Evolutionary conservation across 2,329 filamentous ascomycete genomes (phyloP).

Genomic region (Tolypocladium inflatum): DNA sequence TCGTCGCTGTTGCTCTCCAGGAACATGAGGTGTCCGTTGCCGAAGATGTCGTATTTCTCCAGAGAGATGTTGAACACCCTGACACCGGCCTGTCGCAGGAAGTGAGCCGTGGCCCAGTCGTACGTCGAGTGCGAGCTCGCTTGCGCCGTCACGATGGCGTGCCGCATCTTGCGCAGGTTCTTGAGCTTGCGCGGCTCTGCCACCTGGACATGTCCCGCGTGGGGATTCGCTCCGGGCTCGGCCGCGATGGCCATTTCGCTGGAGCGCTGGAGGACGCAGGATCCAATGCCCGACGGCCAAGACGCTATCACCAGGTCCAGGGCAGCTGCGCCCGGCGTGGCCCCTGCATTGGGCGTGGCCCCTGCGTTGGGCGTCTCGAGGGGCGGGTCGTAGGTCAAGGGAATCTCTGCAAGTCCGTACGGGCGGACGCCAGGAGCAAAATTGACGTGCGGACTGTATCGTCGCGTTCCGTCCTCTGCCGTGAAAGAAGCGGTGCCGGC

Average conservation of each 20-base stretch:
- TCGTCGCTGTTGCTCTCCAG: slow-evolving; percentile 40
- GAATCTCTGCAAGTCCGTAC: slow-evolving; percentile 31
- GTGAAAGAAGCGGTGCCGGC: slow-evolving; percentile 20
- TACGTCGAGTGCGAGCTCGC: slow-evolving; percentile 44
- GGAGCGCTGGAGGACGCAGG: slow-evolving; percentile 12
- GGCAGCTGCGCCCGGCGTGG: not conserved
- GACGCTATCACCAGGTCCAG: not conserved
- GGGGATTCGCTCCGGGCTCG: not conserved
- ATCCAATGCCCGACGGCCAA: not conserved
- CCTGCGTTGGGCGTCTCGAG: not conserved
- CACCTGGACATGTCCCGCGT: not conserved
- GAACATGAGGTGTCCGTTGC: slow-evolving; percentile 48
- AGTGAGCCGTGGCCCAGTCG: slow-evolving; percentile 44
- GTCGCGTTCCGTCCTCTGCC: not conserved
- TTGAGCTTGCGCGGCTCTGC: slow-evolving; percentile 26
- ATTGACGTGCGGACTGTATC: slow-evolving; percentile 12
- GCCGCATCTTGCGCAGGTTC: slow-evolving; percentile 37
- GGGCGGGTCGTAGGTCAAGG: slow-evolving; percentile 31
- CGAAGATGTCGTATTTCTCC: slow-evolving; percentile 30
- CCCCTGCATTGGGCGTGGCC: not conserved
- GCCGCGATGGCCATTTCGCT: not conserved
- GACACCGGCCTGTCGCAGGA: slow-evolving; percentile 42
- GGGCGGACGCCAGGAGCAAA: slow-evolving; percentile 18
- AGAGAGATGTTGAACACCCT: slow-evolving; percentile 33
- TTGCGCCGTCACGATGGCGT: slow-evolving; percentile 40